Percentiles rank a stretch among this genome's conserved stretches.
These are phyloP conservation scores for Populus pruinosa DNA, from an alignment of 345 rosid genomes.

Conservation along the genomic window DNA sequence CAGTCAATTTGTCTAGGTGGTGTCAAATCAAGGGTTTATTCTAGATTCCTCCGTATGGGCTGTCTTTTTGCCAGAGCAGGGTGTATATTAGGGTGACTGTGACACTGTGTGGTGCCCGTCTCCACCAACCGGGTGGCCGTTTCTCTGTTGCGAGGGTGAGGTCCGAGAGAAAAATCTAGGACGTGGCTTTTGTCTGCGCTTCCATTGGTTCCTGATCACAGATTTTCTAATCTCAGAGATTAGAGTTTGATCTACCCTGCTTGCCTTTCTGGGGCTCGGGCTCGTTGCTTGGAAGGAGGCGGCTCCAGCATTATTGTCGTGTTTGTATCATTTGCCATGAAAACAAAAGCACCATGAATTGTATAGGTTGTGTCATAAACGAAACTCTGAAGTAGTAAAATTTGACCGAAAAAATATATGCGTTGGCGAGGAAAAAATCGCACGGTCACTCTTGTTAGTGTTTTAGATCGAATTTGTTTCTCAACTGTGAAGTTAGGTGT, in stretches of 20 bases:
- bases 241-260: background rate
- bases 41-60: background rate
- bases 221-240: background rate
- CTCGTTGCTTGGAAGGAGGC: background rate
- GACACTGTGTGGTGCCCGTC: background rate
- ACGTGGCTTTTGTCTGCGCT: background rate
- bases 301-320: background rate
- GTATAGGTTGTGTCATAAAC: too few species aligned
- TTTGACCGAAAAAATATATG: too few species aligned
- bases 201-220: background rate
- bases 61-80: background rate
- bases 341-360: background rate
- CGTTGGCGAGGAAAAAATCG: too few species aligned
- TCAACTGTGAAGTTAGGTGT: too few species aligned
- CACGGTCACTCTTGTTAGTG: too few species aligned
- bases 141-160: background rate
- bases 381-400: too few species aligned
- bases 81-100: background rate
- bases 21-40: too few species aligned
- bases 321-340: background rate
- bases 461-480: too few species aligned
- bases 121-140: slow-evolving; percentile 4
- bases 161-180: background rate
- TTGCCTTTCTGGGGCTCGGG: background rate
- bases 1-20: too few species aligned